Evolutionary conservation across 768 basidiomycete species (phyloP).

Genomic region (Hericium coralloides): DNA sequence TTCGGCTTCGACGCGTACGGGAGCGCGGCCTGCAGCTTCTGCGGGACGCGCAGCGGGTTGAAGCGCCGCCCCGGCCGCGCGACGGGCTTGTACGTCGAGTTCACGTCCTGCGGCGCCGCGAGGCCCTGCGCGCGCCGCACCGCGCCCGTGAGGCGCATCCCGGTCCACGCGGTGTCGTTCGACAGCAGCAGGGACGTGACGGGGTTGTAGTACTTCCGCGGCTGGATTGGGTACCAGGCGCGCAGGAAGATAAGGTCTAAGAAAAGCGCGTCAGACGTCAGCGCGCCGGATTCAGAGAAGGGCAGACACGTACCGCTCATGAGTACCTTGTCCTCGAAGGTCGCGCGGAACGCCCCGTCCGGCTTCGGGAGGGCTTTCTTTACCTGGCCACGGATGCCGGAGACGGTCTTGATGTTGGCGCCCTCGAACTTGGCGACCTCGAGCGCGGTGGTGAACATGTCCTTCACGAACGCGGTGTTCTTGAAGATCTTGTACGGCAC

Average conservation of each 20-base stretch:
- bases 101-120: constrained; percentile 70
- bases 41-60: constrained; percentile 82
- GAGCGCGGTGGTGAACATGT: constrained; percentile 90
- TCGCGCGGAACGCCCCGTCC: constrained; percentile 91
- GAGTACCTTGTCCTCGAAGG: constrained; percentile 96
- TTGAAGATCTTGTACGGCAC: constrained; percentile 97
- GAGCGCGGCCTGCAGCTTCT: constrained; percentile 81
- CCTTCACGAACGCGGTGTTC: constrained; percentile 96
- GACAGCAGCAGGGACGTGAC: constrained; percentile 85
- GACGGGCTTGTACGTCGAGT: constrained; percentile 84
- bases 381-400: constrained; percentile 91
- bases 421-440: constrained; percentile 99
- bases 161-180: constrained; percentile 77
- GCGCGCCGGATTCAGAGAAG: not conserved
- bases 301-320: constrained; percentile 69
- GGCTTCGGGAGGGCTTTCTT: constrained; percentile 96
- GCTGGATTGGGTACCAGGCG: constrained; percentile 95
- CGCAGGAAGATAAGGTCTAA: constrained; percentile 90
- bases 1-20: constrained; percentile 94
- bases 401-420: constrained; percentile 91
- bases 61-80: constrained; percentile 77
- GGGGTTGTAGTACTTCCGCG: constrained; percentile 93
- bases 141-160: constrained; percentile 94
- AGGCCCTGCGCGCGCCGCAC: constrained; percentile 80
- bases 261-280: not conserved